Conservation (phyloP, 2,329 filamentous ascomycete genomes). For the Paecilomyces sp. region DNA sequence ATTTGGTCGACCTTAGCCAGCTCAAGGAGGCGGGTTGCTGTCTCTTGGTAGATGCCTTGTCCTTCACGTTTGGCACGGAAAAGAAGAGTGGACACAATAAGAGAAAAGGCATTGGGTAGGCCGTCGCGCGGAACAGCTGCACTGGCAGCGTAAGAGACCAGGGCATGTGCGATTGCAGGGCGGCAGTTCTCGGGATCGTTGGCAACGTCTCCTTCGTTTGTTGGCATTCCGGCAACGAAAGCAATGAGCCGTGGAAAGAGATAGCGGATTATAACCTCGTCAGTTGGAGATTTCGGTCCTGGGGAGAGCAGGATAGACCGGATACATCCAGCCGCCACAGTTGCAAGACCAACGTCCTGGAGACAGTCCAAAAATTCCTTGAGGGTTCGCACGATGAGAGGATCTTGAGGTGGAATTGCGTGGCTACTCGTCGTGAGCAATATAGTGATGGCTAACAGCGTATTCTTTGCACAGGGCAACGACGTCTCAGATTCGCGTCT, state of each 20-base stretch:
- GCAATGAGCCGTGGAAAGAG: slow-evolving; percentile 67
- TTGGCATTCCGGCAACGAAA: slow-evolving; percentile 54
- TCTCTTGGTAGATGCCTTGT: slow-evolving; percentile 58
- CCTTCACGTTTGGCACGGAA: slow-evolving; percentile 62
- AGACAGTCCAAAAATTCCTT: slow-evolving; percentile 81
- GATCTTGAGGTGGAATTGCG: slow-evolving; percentile 65
- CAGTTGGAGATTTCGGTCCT: slow-evolving; percentile 53
- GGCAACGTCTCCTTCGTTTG: slow-evolving; percentile 52
- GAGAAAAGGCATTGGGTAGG: slow-evolving; percentile 53
- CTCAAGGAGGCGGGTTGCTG: slow-evolving; percentile 69
- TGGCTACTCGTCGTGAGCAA: slow-evolving; percentile 76
- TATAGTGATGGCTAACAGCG: slow-evolving; percentile 78
- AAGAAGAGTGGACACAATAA: slow-evolving; percentile 72
- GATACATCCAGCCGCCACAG: slow-evolving; percentile 83
- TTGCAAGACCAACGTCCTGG: slow-evolving; percentile 53
- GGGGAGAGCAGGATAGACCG: slow-evolving; percentile 70
- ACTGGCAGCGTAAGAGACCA: slow-evolving; percentile 62
- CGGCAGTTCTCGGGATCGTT: slow-evolving; percentile 69
- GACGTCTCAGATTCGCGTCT: slow-evolving; percentile 59
- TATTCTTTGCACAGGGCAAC: slow-evolving; percentile 86
- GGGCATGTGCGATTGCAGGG: slow-evolving; percentile 61
- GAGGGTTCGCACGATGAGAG: slow-evolving; percentile 66
- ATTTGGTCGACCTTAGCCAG: slow-evolving; percentile 67
- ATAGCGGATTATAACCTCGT: slow-evolving; percentile 66
- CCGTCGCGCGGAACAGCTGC: slow-evolving; percentile 21